These are phyloP conservation scores for Hericium coralloides DNA, from an alignment of 768 basidiomycete species.

Conservation along the genomic window DNA sequence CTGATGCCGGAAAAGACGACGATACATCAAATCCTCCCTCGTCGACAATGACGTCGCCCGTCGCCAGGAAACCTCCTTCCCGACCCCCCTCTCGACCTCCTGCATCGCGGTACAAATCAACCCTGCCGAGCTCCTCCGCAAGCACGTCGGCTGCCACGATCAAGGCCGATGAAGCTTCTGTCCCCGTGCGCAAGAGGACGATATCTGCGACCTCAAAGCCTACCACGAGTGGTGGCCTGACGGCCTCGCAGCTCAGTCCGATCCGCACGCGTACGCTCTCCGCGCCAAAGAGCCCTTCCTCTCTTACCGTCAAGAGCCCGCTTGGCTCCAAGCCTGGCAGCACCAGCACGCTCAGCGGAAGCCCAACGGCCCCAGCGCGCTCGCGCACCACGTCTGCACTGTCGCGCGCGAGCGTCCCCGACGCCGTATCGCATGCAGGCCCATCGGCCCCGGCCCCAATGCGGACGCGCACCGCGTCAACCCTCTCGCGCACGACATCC, in stretches of 20 bases:
- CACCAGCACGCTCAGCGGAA: too few species aligned
- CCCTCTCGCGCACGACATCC: constrained; percentile 1
- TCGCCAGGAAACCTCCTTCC: neutral
- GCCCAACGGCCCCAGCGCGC: too few species aligned
- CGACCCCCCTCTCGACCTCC: neutral
- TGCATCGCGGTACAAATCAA: neutral
- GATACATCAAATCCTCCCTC: neutral
- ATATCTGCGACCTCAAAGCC: neutral
- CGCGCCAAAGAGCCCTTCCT: constrained; percentile 4
- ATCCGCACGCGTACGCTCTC: constrained; percentile 11
- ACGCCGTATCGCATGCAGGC: too few species aligned
- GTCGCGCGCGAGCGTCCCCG: neutral
- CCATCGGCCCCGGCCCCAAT: neutral
- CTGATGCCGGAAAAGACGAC: neutral
- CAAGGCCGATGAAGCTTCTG: neutral
- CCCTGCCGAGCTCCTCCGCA: neutral
- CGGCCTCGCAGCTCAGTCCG: neutral
- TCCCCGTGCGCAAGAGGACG: neutral
- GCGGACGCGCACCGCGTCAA: constrained; percentile 4
- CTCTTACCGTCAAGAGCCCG: neutral
- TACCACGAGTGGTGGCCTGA: neutral
- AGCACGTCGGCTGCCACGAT: neutral
- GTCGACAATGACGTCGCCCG: neutral
- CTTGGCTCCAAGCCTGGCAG: neutral
- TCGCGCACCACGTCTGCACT: neutral